Conservation (phyloP, 2,329 filamentous ascomycete species). For the Aphanocladium album region DNA sequence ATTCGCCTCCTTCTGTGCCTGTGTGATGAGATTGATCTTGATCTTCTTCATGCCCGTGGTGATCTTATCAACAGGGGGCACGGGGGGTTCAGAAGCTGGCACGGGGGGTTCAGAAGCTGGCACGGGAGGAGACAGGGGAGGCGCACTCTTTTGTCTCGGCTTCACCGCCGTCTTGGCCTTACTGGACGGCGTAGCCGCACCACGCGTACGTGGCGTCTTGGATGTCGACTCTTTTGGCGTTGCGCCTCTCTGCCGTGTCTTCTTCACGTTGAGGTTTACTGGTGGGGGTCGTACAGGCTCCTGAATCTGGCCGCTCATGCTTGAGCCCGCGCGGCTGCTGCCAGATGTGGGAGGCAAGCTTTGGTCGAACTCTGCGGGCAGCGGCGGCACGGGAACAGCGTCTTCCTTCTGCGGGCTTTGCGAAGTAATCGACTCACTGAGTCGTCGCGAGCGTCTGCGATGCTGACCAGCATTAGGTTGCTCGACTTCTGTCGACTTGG, state of each 20-base stretch:
- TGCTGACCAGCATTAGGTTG: background rate
- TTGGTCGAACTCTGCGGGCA: conserved; percentile 13
- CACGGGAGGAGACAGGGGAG: background rate
- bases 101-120: no score
- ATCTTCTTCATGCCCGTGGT: conserved; percentile 58
- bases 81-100: conserved; percentile 10
- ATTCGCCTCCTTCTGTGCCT: conserved; percentile 50
- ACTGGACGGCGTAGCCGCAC: conserved; percentile 11
- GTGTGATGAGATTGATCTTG: conserved; percentile 56
- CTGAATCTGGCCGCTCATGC: conserved; percentile 35
- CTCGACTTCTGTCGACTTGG: conserved; percentile 5
- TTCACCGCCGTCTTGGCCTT: conserved; percentile 16
- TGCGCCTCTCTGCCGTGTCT: conserved; percentile 47
- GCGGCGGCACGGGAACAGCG: conserved; percentile 14
- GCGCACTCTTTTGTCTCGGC: conserved; percentile 10
- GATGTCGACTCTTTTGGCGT: conserved; percentile 31
- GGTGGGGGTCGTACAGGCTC: conserved; percentile 24
- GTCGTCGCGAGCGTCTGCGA: conserved; percentile 33
- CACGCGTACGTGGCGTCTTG: conserved; percentile 12
- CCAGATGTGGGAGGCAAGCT: conserved; percentile 19
- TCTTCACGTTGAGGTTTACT: conserved; percentile 48
- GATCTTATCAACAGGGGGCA: conserved; percentile 42
- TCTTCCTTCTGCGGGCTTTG: conserved; percentile 20
- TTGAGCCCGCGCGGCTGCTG: conserved; percentile 32
- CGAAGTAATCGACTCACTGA: conserved; percentile 43